Evolutionary conservation across 2,329 filamentous ascomycete species (phyloP), one percentile per base, ranked within the genome.

Genomic region (Sclerotiophoma versabilis): DNA sequence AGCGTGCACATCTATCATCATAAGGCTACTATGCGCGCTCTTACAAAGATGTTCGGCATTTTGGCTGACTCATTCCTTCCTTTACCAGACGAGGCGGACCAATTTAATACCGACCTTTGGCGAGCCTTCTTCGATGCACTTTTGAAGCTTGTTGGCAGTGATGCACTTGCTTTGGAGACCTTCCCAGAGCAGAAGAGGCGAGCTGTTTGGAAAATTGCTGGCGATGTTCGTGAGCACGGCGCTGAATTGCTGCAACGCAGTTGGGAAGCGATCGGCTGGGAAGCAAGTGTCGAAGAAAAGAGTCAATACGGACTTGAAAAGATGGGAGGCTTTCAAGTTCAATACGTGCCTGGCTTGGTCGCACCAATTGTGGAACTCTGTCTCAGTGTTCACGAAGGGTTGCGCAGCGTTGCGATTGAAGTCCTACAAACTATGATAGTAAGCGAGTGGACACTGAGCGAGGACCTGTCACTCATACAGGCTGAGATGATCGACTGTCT

Each of bases 161-260:
- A 93, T 29, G 91, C 89, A 0, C 83, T 99, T 17, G 93, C 95
- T 0, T 83, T 99, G 30, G 95, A 99, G 72, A 96, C 93, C 0
- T 98, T 97, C 70, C 92, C 95, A 0, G 96, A 99, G 74, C 95
- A 99, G 77, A 99, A 98, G 78, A 83, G 95, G 38, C 83, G 95
- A 49, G 93, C 95, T 0, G 93, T 98, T 1, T 99, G 96, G 95
- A 99, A 98, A 78, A 97, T 99, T 71, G 95, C 93, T 4, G 95
- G 95, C 5, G 96, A 99, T 76, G 92, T 99, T 44, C 85, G 95
- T 50, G 93, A 98, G 73, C 85, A 92, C 61, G 95, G 96, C 14
- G 93, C 95, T 4, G 90, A 93, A 44, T 81, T 99, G 8, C 80
- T 99, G 27, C 86, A 89, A 57, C 84, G 86, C 23, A 93, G 90